phyloP scores from a whole-genome alignment of 768 basidiomycete genomes.

The Hypholoma fasciculare region DNA sequence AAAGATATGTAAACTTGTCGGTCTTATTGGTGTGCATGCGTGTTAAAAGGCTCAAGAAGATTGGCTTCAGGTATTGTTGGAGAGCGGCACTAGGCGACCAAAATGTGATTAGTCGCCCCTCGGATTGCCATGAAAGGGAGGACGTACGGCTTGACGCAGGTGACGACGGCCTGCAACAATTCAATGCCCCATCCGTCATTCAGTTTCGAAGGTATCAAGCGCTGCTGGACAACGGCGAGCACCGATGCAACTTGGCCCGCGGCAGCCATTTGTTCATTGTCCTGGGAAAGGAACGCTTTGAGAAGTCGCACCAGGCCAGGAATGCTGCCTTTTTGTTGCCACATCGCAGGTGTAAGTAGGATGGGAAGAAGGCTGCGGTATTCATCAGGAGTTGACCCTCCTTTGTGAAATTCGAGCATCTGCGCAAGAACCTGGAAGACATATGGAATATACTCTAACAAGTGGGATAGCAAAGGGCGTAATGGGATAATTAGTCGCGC shows the following conservation, averaged over 20 bases:
- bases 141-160: constrained; percentile 72
- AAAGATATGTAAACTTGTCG: constrained; percentile 81
- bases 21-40: constrained; percentile 89
- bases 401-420: constrained; percentile 81
- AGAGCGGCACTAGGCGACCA: constrained; percentile 51
- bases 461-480: background rate
- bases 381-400: constrained; percentile 60
- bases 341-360: constrained; percentile 80
- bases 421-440: constrained; percentile 96
- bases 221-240: constrained; percentile 87
- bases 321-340: constrained; percentile 94
- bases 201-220: constrained; percentile 81
- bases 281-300: constrained; percentile 78
- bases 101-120: background rate
- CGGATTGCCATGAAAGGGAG: background rate
- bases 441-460: constrained; percentile 92
- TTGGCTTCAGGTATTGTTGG: constrained; percentile 70
- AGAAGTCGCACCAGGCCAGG: constrained; percentile 90
- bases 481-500: background rate
- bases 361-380: constrained; percentile 82
- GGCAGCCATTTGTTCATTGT: constrained; percentile 63
- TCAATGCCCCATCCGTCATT: constrained; percentile 95
- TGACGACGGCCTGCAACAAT: constrained; percentile 75
- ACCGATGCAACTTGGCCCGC: constrained; percentile 75
- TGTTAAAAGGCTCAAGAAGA: constrained; percentile 78